Base-by-base conservation (phyloP, 2,329 filamentous ascomycete species). In the Beauveria scarabaeidicola region DNA sequence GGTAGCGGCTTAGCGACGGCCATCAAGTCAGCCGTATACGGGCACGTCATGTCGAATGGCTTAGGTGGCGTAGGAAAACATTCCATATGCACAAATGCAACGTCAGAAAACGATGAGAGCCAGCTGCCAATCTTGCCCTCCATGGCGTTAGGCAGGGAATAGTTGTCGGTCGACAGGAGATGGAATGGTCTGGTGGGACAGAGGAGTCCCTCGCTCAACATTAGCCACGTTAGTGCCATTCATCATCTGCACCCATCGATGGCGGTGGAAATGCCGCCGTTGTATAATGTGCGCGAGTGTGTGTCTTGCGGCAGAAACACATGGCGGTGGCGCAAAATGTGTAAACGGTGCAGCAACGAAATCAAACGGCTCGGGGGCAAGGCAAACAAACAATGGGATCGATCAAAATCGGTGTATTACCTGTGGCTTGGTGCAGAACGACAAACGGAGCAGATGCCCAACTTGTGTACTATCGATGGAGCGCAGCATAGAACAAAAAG, bases 231-330 rank as follows among this genome's bases (percentile, higher is more conserved):
- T 76, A 1, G 81, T 83, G 4, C 77, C 77, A 64, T 87, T 86
- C 41, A 83, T 69, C 80, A 86, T 83, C 59, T 80, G n/a, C 38
- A 61, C 41, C 46, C 46, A 86, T 70, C 61, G 81, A 64, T 85
- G 83, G 17, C 84, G 80, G 61, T 86, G 84, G 64, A 85, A 85
- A 13, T 79, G 77, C 17, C 72, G 74, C 83, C 84, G 61, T 79
- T 86, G 19, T n/a, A n/a, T n/a, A n/a, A n/a, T n/a, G n/a, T n/a
- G n/a, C n/a, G n/a, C 27, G 27, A 27, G 27, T 27, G 27, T 27
- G 27, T 27, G 27, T 27, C 25, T 27, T 27, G 25, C 25, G 25
- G 25, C 25, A 27, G 25, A 27, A 27, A 27, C 25, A 27, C 25
- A 27, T 27, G 6, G 25, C 25, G 25, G 25, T 27, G 25, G 25